Conservation (phyloP, 345 rosid species). For the Bruguiera sexangula region DNA sequence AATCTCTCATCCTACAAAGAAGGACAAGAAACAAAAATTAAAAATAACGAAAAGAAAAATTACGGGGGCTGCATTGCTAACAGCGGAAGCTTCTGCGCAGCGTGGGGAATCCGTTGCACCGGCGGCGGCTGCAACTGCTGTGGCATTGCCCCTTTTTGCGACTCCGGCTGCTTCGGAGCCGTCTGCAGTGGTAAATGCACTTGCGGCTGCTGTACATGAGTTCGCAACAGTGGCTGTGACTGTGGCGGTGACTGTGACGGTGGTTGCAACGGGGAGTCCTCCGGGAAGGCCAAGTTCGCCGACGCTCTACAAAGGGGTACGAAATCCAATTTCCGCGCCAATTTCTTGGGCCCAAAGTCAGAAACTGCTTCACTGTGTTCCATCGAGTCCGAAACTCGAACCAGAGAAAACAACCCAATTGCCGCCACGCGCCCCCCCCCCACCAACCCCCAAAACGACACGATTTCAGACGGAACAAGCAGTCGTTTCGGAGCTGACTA, state of each 20-base stretch:
- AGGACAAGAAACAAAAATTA: neutral
- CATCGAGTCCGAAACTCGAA: slow-evolving; percentile 19
- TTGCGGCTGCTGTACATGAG: slow-evolving; percentile 6
- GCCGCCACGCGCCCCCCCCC: too few species aligned
- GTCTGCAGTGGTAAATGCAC: slow-evolving; percentile 15
- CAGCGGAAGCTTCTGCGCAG: slow-evolving; percentile 35
- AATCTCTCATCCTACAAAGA: neutral
- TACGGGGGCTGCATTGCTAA: slow-evolving; percentile 34
- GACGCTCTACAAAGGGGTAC: slow-evolving; percentile 30
- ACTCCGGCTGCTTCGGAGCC: neutral
- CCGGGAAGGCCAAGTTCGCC: slow-evolving; percentile 23
- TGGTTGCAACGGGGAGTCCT: slow-evolving; percentile 28
- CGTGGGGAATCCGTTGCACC: slow-evolving; percentile 36
- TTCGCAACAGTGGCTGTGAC: neutral
- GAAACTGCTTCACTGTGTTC: slow-evolving; percentile 44
- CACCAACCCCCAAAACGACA: neutral
- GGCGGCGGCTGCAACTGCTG: slow-evolving; percentile 21
- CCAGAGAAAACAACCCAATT: neutral
- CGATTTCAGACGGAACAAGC: neutral
- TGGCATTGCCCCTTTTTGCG: slow-evolving; percentile 14
- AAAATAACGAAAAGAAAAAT: slow-evolving; percentile 6
- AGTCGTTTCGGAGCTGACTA: neutral
- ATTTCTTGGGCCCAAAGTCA: slow-evolving; percentile 39
- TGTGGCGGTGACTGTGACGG: neutral
- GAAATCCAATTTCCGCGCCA: slow-evolving; percentile 58